Evolutionary conservation across 2,329 filamentous ascomycete genomes (phyloP).

Genomic region (Phialophora expanda): DNA sequence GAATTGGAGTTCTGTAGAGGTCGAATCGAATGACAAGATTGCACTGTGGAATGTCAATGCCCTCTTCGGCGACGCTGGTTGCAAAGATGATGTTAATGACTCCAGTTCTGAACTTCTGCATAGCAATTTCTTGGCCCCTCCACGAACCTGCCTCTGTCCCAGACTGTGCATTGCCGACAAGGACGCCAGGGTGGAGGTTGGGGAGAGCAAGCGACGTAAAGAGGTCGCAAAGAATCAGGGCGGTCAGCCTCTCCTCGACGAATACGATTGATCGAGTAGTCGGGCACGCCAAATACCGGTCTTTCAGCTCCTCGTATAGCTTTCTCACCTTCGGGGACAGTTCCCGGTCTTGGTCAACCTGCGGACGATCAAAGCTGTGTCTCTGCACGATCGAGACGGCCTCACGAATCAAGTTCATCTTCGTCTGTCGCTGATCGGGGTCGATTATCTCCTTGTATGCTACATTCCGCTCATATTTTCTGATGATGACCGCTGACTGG

Average conservation of each 20-base stretch:
- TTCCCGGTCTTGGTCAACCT: constrained; percentile 21
- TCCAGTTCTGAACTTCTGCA: constrained; percentile 68
- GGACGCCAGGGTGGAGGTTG: constrained; percentile 64
- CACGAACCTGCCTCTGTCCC: constrained; percentile 70
- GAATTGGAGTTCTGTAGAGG: constrained; percentile 85
- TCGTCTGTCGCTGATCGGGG: constrained; percentile 21
- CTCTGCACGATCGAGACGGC: constrained; percentile 30
- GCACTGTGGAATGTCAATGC: constrained; percentile 69
- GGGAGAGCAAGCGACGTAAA: constrained; percentile 65
- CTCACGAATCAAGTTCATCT: constrained; percentile 25
- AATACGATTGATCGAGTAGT: constrained; percentile 83
- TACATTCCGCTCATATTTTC: constrained; percentile 31
- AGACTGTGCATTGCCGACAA: constrained; percentile 66
- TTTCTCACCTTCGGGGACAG: constrained; percentile 69
- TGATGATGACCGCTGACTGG: constrained; percentile 21
- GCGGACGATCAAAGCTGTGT: constrained; percentile 28
- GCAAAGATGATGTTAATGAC: constrained; percentile 67
- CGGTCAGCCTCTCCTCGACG: constrained; percentile 78
- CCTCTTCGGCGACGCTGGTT: constrained; percentile 70
- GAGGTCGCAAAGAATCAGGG: constrained; percentile 71
- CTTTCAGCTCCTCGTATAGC: constrained; percentile 65
- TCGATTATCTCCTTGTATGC: constrained; percentile 24
- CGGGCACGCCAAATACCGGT: constrained; percentile 65
- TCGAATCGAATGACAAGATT: constrained; percentile 77
- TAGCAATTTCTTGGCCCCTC: constrained; percentile 72